phyloP scores from a whole-genome alignment of 2,329 filamentous ascomycete genomes.

The Colletotrichum incanum region DNA sequence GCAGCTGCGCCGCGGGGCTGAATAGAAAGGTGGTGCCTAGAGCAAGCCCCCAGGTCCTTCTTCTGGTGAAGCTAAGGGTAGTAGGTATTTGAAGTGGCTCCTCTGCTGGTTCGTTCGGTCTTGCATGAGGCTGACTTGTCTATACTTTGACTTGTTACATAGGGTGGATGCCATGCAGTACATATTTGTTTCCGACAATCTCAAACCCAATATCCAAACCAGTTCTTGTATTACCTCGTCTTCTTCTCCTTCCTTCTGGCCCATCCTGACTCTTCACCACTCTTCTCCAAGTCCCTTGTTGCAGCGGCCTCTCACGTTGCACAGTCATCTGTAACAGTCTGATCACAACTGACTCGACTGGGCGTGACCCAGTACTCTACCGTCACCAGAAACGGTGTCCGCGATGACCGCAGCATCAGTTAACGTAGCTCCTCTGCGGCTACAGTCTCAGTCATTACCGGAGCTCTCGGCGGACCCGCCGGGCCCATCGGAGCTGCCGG shows the following conservation, averaged over 20 bases:
- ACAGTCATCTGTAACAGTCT: not conserved
- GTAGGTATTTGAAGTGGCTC: not conserved
- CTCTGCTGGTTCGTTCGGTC: no score
- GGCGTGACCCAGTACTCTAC: not conserved
- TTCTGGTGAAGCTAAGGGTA: no score
- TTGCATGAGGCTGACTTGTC: no score
- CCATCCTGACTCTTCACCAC: not conserved
- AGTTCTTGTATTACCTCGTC: not conserved
- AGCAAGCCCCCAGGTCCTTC: not conserved
- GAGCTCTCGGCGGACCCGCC: not conserved
- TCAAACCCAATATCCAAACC: not conserved
- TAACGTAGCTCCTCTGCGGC: not conserved
- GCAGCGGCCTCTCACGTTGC: not conserved
- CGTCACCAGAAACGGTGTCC: not conserved
- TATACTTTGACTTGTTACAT: not conserved
- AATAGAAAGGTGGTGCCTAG: constrained; percentile 1
- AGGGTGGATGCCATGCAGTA: not conserved
- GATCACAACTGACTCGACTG: not conserved
- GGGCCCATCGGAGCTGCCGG: constrained; percentile 1
- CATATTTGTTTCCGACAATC: not conserved
- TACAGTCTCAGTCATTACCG: not conserved
- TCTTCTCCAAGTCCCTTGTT: not conserved
- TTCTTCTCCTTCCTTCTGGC: not conserved
- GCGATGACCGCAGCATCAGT: not conserved
- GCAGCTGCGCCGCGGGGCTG: not conserved